Evolutionary conservation across 176 grass and related monocot species (phyloP).

Genomic region (Triticum turgidum): DNA sequence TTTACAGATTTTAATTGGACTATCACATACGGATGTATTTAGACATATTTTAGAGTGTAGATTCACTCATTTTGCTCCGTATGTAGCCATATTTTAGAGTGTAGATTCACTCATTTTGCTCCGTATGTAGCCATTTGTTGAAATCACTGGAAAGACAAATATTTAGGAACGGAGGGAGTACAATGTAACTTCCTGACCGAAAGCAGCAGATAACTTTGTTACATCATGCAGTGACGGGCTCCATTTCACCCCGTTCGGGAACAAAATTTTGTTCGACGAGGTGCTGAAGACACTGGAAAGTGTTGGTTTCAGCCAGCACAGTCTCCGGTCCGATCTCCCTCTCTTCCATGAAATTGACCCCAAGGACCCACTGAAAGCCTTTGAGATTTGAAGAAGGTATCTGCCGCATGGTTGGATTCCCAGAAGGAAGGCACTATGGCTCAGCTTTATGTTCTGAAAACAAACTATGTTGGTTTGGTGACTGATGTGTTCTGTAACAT

Average conservation of each 20-base stretch:
- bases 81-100: no score
- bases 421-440: not conserved
- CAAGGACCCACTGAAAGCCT: conserved; percentile 61
- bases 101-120: no score
- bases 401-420: not conserved
- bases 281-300: conserved; percentile 48
- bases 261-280: conserved; percentile 68
- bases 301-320: conserved; percentile 50
- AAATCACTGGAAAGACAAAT: no score
- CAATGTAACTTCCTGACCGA: not conserved
- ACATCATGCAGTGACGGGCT: conserved; percentile 62
- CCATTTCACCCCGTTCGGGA: conserved; percentile 70
- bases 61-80: no score
- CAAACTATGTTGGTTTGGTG: not conserved
- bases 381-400: conserved; percentile 33
- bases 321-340: conserved; percentile 53
- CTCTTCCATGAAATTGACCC: conserved; percentile 57
- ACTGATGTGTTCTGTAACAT: not conserved
- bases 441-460: not conserved
- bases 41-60: no score
- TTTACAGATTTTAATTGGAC: no score
- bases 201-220: conserved; percentile 5
- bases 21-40: no score
- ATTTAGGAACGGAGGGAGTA: no score
- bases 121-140: no score